Conservation (phyloP, 1,284 basidiomycete species). For the Inonotus obliquus region DNA sequence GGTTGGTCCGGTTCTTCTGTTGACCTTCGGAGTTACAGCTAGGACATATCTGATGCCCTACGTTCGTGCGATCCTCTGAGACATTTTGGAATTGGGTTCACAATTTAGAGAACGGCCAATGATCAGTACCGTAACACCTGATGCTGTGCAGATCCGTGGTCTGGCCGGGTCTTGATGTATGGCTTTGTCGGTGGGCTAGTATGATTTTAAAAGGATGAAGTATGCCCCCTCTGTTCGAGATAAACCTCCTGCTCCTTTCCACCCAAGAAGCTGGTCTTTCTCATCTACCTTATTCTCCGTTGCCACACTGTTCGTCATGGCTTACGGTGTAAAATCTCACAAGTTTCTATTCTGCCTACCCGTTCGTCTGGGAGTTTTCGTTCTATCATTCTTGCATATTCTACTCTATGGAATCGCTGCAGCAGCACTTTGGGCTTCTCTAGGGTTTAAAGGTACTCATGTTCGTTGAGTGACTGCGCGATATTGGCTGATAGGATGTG, state of each 20-base stretch:
- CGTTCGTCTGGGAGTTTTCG: slow-evolving; percentile 27
- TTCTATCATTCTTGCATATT: slow-evolving; percentile 21
- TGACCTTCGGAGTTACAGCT: neutral
- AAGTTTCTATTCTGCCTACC: slow-evolving; percentile 26
- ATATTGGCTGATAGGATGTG: neutral
- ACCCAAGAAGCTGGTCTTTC: neutral
- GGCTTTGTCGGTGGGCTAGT: neutral
- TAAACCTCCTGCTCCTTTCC: neutral
- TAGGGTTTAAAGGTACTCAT: neutral
- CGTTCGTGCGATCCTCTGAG: neutral
- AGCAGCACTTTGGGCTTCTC: slow-evolving; percentile 12
- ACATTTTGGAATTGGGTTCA: neutral
- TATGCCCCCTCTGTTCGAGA: neutral
- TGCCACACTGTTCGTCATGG: neutral
- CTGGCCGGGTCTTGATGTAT: neutral
- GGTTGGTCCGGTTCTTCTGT: neutral
- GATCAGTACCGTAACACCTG: neutral
- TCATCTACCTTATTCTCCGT: neutral
- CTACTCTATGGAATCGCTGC: slow-evolving; percentile 15
- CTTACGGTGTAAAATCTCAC: slow-evolving; percentile 12
- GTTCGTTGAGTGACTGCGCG: neutral
- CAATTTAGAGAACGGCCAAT: neutral
- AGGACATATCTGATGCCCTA: neutral
- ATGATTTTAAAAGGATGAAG: neutral
- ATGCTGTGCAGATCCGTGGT: neutral